Conservation (phyloP, 805 yeast genomes). For the Metschnikowia reukaufii region DNA sequence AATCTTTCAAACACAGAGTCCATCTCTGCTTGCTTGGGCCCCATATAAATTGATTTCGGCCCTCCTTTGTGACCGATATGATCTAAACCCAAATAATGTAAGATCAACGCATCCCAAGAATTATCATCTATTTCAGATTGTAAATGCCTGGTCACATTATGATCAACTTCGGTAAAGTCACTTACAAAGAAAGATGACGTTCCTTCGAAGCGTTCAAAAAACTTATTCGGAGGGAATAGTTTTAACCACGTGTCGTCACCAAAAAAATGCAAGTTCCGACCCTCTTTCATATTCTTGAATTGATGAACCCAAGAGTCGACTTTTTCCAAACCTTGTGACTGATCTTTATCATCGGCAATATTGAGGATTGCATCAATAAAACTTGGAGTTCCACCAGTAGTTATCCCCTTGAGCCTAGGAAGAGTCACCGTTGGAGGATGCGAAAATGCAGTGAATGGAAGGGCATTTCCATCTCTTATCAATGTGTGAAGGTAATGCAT, state of each 20-base stretch:
- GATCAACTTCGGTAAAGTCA: constrained; percentile 92
- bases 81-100: constrained; percentile 92
- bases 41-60: constrained; percentile 77
- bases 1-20: constrained; percentile 60
- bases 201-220: constrained; percentile 72
- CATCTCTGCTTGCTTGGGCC: constrained; percentile 81
- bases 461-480: constrained; percentile 63
- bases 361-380: constrained; percentile 92
- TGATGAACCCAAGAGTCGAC: constrained; percentile 91
- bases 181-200: constrained; percentile 93
- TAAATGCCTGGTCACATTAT: constrained; percentile 87
- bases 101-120: constrained; percentile 80
- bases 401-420: constrained; percentile 88
- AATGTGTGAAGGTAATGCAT: constrained; percentile 69
- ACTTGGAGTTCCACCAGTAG: constrained; percentile 93
- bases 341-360: constrained; percentile 84
- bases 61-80: constrained; percentile 99
- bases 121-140: constrained; percentile 50
- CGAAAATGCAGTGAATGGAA: constrained; percentile 89
- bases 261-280: constrained; percentile 67
- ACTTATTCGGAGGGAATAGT: constrained; percentile 61
- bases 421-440: constrained; percentile 97
- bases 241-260: constrained; percentile 99
- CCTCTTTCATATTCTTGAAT: constrained; percentile 36
- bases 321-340: constrained; percentile 61